Percentiles rank a stretch among this genome's conserved stretches.
Evolutionary conservation across 345 rosid genomes (phyloP).

Genomic region (Eucalyptus coolabah): DNA sequence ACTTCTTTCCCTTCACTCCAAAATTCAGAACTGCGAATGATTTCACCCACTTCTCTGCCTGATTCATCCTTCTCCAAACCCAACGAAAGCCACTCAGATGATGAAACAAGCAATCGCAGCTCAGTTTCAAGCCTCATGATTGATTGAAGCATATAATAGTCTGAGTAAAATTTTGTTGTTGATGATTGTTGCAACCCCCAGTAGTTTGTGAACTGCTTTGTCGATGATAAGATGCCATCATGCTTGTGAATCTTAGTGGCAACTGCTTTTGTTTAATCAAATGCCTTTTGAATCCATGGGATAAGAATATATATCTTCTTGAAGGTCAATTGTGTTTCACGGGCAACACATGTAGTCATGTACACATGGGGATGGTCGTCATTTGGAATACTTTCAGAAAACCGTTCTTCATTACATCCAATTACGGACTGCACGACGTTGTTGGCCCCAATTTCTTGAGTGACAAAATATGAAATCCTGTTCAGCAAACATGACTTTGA

Average conservation of each 20-base stretch:
- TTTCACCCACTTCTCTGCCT: not conserved
- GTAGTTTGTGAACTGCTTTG: not conserved
- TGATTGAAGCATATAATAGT: not conserved
- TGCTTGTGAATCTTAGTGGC: too few relatives aligned
- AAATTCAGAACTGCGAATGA: not conserved
- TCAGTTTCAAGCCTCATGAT: not conserved
- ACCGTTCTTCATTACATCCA: too few relatives aligned
- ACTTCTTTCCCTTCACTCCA: not conserved
- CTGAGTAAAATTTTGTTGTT: not conserved
- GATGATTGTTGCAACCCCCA: not conserved
- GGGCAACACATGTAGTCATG: fast-evolving
- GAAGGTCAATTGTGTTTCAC: fast-evolving
- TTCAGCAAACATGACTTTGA: fast-evolving
- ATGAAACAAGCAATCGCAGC: not conserved
- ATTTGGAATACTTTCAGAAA: too few relatives aligned
- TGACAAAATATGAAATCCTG: fast-evolving
- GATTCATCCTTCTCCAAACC: not conserved
- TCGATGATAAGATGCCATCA: too few relatives aligned
- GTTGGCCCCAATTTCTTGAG: too few relatives aligned
- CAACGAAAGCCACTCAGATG: not conserved
- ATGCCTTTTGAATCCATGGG: too few relatives aligned
- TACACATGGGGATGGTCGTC: fast-evolving
- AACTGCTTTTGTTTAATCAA: too few relatives aligned
- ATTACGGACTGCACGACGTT: too few relatives aligned
- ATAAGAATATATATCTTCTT: fast-evolving